Base-by-base conservation (phyloP, 805 yeast species). In the Debaryomyces tyrocola region DNA sequence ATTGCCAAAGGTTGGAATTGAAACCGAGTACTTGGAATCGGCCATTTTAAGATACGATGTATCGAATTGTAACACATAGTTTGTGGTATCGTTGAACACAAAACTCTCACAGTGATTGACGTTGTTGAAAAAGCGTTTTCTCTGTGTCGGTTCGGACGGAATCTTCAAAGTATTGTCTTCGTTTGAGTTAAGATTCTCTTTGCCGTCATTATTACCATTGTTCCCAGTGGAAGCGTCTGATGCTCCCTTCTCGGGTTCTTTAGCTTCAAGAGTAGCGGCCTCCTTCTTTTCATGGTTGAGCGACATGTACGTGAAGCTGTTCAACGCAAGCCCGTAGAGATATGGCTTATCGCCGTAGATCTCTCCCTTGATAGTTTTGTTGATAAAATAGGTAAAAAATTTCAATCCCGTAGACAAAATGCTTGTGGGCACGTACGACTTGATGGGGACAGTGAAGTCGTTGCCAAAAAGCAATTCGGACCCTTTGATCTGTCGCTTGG, bases 291-390 rank as follows among this genome's bases (percentile, higher is more conserved):
- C 44, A 20, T 58, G 45, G n/a, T 50, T 52, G 17, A 60, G 63
- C 5, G 70, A 62, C 35, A 84, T 63, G 37, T 64, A 69, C 17
- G 82, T 81, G 56, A 84, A 76, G 43, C 85, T 78, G 41, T 82
- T 75, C 48, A 83, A 62, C 0, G 80, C 84, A 37, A 78, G 73
- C 0, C 89, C 88, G 52, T 83, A 84, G 11, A 85, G 60, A 56
- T 66, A 84, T 1, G 90, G 90, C 53, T 73, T 70, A 37, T 83
- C 87, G 29, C 68, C 66, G 55, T 80, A 81, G 3, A 81, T 62
- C 54, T 85, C 89, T 4, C 85, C 87, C 28, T 74, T 77, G 8
- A 83, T 80, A 18, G 85, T 79, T n/a, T 84, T 83, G 58, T 82
- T 86, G 39, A 85, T 77, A 50, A 75, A 70, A 70, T 77, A 69